Conservation (phyloP, 495 filamentous ascomycete genomes). For the Tuber borchii region DNA sequence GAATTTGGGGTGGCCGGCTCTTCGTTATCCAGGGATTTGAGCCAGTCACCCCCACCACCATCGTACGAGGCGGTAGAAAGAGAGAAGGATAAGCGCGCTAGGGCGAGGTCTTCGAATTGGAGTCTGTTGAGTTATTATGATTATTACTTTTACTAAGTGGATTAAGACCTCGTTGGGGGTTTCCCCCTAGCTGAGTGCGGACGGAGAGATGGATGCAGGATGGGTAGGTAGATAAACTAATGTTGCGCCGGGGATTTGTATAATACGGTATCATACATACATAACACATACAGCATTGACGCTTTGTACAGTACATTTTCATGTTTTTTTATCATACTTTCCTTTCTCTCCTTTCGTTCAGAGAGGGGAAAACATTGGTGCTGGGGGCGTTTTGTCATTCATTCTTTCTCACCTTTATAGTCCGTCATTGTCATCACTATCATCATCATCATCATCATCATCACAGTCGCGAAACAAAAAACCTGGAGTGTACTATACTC, state of each 20-base stretch:
- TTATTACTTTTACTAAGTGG: constrained; percentile 9
- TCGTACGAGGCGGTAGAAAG: constrained; percentile 33
- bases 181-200: neutral
- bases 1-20: constrained; percentile 37
- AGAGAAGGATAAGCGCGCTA: constrained; percentile 25
- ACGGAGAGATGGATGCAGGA: neutral
- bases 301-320: neutral
- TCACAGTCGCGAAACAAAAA: neutral
- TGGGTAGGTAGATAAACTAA: neutral
- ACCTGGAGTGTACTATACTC: neutral
- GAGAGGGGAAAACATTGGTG: neutral
- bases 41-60: constrained; percentile 37
- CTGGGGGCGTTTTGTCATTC: neutral
- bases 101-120: constrained; percentile 34
- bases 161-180: neutral
- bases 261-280: neutral
- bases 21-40: constrained; percentile 27
- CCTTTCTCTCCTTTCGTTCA: neutral
- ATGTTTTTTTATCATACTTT: neutral
- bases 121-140: constrained; percentile 33
- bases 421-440: neutral
- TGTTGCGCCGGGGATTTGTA: neutral
- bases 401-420: neutral
- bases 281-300: neutral
- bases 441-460: neutral